Percentiles rank a stretch among this genome's conserved stretches.
These are phyloP conservation scores for Sporobolomyces phaffii DNA, from an alignment of 768 basidiomycete genomes.

Conservation along the genomic window DNA sequence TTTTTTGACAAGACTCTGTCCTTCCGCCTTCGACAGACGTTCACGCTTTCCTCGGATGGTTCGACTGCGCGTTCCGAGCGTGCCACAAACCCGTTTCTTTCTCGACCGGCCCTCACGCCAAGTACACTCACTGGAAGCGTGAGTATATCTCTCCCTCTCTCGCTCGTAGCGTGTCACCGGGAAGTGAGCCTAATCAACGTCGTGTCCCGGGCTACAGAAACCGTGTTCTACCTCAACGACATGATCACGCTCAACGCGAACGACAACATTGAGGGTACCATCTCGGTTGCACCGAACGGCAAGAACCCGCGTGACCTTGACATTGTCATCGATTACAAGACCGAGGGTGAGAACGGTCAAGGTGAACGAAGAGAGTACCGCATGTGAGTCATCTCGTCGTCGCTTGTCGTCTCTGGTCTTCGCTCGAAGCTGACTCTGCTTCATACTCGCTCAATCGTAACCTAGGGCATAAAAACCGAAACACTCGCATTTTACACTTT, in stretches of 20 bases:
- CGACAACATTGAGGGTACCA: conserved; percentile 63
- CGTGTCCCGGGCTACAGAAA: too few species aligned
- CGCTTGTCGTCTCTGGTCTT: too few species aligned
- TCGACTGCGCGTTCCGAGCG: conserved; percentile 90
- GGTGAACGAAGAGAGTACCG: conserved; percentile 37
- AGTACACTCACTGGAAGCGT: conserved; percentile 53
- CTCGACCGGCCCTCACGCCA: conserved; percentile 94
- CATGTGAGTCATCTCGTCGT: too few species aligned
- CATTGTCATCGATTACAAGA: conserved; percentile 70
- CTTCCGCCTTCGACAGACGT: conserved; percentile 55
- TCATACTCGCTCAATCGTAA: too few species aligned
- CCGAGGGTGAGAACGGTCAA: conserved; percentile 46
- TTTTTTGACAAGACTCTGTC: too few species aligned
- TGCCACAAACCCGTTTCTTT: conserved; percentile 94
- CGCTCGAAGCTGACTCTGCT: too few species aligned
- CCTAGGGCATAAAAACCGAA: too few species aligned
- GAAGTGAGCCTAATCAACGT: too few species aligned
- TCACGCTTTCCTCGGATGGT: conserved; percentile 99
- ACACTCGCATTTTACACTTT: too few species aligned
- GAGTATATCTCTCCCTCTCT: conserved; percentile 7
- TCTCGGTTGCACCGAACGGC: conserved; percentile 79
- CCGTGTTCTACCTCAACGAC: conserved; percentile 90
- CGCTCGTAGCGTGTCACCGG: too few species aligned
- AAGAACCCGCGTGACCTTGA: conserved; percentile 94
- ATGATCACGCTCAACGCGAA: conserved; percentile 59